Conservation (phyloP, 1,284 basidiomycete species). For the Phellinidium pouzarii region DNA sequence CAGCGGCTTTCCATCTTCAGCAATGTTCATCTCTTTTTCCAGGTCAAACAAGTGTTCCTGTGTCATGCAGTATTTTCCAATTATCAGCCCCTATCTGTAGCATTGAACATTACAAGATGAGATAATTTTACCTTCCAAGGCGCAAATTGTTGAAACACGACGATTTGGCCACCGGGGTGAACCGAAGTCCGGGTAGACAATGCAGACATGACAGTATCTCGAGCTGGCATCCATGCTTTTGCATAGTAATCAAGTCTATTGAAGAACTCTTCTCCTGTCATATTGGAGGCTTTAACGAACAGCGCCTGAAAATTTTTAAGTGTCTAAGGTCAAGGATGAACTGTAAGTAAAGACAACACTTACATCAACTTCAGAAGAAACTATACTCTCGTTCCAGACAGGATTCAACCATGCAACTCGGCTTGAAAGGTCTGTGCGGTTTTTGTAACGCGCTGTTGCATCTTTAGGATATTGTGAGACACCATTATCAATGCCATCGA, state of each 20-base stretch:
- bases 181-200: conserved; percentile 57
- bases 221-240: conserved; percentile 89
- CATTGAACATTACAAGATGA: background rate
- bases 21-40: conserved; percentile 51
- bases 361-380: conserved; percentile 66
- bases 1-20: conserved; percentile 48
- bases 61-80: background rate
- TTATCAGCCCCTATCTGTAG: background rate
- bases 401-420: conserved; percentile 83
- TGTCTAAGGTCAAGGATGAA: conserved; percentile 6
- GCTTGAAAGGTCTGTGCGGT: conserved; percentile 74
- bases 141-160: conserved; percentile 76
- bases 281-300: conserved; percentile 56
- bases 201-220: conserved; percentile 71
- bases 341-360: conserved; percentile 24
- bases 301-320: conserved; percentile 21
- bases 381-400: conserved; percentile 78
- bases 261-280: conserved; percentile 88
- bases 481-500: conserved; percentile 97
- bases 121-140: conserved; percentile 90
- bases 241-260: conserved; percentile 77
- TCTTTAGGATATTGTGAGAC: conserved; percentile 68
- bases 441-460: conserved; percentile 63
- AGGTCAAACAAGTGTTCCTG: conserved; percentile 91
- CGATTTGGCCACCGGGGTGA: conserved; percentile 70